phyloP scores from a whole-genome alignment of 176 grass and related monocot species.

The Oryza glumipatula region DNA sequence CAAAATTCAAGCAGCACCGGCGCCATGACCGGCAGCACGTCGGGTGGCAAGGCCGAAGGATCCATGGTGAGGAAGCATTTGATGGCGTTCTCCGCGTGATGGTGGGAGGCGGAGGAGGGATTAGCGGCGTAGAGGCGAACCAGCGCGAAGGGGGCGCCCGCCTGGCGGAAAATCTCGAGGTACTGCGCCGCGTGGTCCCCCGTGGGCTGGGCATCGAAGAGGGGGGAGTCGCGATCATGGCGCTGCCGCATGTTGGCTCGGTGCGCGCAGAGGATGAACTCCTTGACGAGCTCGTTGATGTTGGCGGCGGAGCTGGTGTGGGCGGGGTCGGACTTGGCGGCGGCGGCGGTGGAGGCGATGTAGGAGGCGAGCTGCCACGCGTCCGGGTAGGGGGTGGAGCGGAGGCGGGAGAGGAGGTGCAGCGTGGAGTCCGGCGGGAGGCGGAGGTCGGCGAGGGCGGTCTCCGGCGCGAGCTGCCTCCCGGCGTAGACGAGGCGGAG shows the following conservation, averaged over 20 bases:
- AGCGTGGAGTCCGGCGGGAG: conserved; percentile 69
- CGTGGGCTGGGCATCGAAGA: background rate
- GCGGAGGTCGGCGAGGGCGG: conserved; percentile 52
- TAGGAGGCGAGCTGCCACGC: conserved; percentile 85
- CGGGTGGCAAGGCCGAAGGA: conserved; percentile 37
- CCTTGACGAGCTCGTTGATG: conserved; percentile 68
- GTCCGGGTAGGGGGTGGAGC: conserved; percentile 68
- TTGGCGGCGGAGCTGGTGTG: conserved; percentile 14
- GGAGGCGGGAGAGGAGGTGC: conserved; percentile 67
- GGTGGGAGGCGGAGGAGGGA: conserved; percentile 1
- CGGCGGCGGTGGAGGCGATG: conserved; percentile 53
- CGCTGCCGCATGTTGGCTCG: conserved; percentile 5
- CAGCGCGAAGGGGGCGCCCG: conserved; percentile 61
- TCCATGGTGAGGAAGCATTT: conserved; percentile 58
- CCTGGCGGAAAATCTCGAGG: conserved; percentile 69
- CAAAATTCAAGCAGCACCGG: conserved; percentile 79
- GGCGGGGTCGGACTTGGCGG: conserved; percentile 6
- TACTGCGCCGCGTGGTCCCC: conserved; percentile 46
- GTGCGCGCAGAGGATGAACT: conserved; percentile 55
- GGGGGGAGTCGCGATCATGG: conserved; percentile 2
- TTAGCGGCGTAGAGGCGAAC: conserved; percentile 77
- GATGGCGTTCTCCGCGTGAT: conserved; percentile 59
- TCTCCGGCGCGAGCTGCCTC: conserved; percentile 66
- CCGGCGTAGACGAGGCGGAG: conserved; percentile 75
- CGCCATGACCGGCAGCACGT: conserved; percentile 41